Conservation (phyloP, 23 red algal species). For the Rhodosorus marinus region DNA sequence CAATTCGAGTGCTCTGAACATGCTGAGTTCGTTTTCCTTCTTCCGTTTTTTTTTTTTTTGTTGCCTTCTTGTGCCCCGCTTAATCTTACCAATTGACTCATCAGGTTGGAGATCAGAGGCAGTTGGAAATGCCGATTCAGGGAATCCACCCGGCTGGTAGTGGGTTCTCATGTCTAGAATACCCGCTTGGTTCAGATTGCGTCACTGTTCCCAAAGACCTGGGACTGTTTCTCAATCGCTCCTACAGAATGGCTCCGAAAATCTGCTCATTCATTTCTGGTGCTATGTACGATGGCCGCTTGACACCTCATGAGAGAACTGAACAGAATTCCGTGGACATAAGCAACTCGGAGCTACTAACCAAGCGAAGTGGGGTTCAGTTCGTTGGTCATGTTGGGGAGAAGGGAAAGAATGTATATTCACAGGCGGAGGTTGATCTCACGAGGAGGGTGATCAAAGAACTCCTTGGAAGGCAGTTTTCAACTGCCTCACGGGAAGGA, state of each 20-base stretch:
- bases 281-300: slow-evolving; percentile 26
- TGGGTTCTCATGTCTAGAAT: slow-evolving; percentile 27
- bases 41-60: no score
- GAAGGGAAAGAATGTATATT: background rate
- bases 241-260: slow-evolving; percentile 26
- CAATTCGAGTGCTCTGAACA: no score
- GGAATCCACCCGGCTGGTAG: slow-evolving; percentile 23
- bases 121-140: slow-evolving; percentile 52
- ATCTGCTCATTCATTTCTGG: slow-evolving; percentile 42
- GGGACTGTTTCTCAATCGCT: slow-evolving; percentile 38
- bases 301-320: background rate
- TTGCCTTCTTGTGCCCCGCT: no score
- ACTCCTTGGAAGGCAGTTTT: slow-evolving; percentile 5
- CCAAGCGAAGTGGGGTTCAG: background rate
- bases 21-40: no score
- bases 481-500: background rate
- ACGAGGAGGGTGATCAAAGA: slow-evolving; percentile 1
- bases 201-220: slow-evolving; percentile 17
- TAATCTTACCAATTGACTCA: no score
- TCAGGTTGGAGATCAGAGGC: slow-evolving; percentile 85
- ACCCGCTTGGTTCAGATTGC: slow-evolving; percentile 24
- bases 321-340: background rate
- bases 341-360: background rate
- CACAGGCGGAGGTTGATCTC: slow-evolving; percentile 9
- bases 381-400: slow-evolving; percentile 8